phyloP scores from a whole-genome alignment of 2,329 filamentous ascomycete genomes.

The Pyrenophora teres region DNA sequence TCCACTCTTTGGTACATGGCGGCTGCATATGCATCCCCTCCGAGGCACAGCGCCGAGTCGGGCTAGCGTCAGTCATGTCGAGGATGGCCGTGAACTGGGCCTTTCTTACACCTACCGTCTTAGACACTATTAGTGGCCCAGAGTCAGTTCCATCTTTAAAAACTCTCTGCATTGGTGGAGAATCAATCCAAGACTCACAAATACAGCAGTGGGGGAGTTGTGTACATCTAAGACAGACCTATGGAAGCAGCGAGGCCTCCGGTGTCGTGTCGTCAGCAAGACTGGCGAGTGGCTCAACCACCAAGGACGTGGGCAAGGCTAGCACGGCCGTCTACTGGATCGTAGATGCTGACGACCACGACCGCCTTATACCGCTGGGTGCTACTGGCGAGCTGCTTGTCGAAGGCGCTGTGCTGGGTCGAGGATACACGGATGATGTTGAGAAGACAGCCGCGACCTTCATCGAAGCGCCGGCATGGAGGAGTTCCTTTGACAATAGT shows the following conservation, averaged over 20 bases:
- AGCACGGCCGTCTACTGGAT: slow-evolving; percentile 6
- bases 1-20: too few species aligned
- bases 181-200: neutral
- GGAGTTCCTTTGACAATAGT: slow-evolving; percentile 9
- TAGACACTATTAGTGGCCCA: neutral
- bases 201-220: neutral
- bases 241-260: neutral
- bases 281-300: neutral
- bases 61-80: slow-evolving; percentile 54
- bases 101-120: slow-evolving; percentile 23
- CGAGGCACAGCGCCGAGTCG: too few species aligned
- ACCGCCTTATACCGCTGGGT: slow-evolving; percentile 15
- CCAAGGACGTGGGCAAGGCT: neutral
- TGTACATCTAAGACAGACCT: neutral
- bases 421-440: slow-evolving; percentile 23
- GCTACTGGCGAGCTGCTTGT: slow-evolving; percentile 57
- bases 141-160: neutral
- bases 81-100: neutral
- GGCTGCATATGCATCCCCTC: too few species aligned
- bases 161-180: neutral
- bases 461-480: slow-evolving; percentile 16
- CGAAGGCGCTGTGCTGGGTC: slow-evolving; percentile 54
- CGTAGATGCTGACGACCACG: slow-evolving; percentile 16
- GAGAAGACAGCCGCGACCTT: slow-evolving; percentile 19
- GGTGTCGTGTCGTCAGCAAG: neutral